Evolutionary conservation across 208 protist genomes (phyloP), one percentile per base, ranked within the genome.

Genomic region (Acanthamoeba triangularis): DNA sequence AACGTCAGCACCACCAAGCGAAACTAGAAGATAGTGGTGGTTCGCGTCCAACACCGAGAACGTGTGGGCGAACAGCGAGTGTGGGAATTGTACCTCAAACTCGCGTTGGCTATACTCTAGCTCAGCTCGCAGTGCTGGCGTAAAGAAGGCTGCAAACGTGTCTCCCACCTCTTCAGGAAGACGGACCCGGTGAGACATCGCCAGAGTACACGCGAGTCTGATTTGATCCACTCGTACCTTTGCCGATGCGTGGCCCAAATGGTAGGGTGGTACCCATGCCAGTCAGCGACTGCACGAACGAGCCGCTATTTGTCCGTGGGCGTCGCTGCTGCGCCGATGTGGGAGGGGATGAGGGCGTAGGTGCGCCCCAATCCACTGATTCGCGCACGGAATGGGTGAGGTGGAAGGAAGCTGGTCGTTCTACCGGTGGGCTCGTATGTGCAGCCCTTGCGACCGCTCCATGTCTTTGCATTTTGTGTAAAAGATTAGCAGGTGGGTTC

Each of bases 91-190:
- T 82, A 87, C 78, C 78, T 87, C 78, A 20, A 87, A 87, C 47
- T 87, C n/a, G 78, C 20, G n/a, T 41, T 61, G 41, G 47, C 78
- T 63, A 23, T 52, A 87, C 49, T 87, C 78, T 0, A 63, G 78
- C 78, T 87, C 78, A 20, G 78, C 47, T 41, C 49, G 78, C 18
- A 87, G 78, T 5, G 49, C 18, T 59, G 78, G 78, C 49, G 78
- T 87, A 63, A 87, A 63, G 49, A 87, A 61, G 47, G 78, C 78
- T 18, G 78, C 78, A 87, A 87, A 87, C 0, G 78, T 25, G 30
- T 54, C 78, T 2, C 78, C 47, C 44, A 87, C 78, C 49, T 87
- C 78, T 87, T 47, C 49, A n/a, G 7, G 14, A 16, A 65, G 59
- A 65, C 4, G 59, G 20, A 28, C 25, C 14, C 49, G 49, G 7